phyloP scores from a whole-genome alignment of 2,329 filamentous ascomycete species.

The Calonectria honghensis region DNA sequence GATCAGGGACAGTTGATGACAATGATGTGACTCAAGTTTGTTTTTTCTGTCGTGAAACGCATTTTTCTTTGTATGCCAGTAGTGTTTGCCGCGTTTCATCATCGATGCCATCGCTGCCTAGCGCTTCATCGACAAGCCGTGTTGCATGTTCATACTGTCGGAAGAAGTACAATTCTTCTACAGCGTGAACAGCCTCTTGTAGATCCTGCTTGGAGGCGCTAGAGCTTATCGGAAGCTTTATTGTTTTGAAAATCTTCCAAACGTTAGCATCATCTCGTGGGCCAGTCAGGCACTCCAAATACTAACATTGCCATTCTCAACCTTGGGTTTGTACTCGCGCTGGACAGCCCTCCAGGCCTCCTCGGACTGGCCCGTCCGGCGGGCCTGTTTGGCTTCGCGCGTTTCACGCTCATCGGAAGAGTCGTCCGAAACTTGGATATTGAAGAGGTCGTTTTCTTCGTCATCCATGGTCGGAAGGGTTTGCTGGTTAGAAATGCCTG shows the following conservation, averaged over 20 bases:
- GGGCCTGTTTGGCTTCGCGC: constrained; percentile 54
- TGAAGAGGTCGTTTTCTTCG: constrained; percentile 55
- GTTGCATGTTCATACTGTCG: constrained; percentile 67
- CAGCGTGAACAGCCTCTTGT: constrained; percentile 72
- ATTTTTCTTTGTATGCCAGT: constrained; percentile 65
- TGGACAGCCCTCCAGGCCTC: constrained; percentile 69
- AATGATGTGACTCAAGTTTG: constrained; percentile 24
- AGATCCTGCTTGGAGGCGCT: constrained; percentile 66
- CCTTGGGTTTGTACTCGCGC: constrained; percentile 66
- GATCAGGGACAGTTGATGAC: constrained; percentile 3
- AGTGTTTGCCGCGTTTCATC: constrained; percentile 65
- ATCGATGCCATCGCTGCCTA: constrained; percentile 64
- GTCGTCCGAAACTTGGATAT: constrained; percentile 59
- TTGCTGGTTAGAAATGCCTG: not conserved
- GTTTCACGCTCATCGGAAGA: constrained; percentile 59
- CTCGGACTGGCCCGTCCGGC: constrained; percentile 68
- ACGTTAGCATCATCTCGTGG: not conserved
- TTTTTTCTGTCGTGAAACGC: constrained; percentile 56
- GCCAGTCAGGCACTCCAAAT: constrained; percentile 40
- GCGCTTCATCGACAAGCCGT: constrained; percentile 61
- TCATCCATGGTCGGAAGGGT: constrained; percentile 53
- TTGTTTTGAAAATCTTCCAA: constrained; percentile 65
- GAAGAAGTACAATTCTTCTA: constrained; percentile 76
- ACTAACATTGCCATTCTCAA: constrained; percentile 73
- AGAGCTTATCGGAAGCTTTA: constrained; percentile 64